Percentiles rank a stretch among this genome's conserved stretches.
Evolutionary conservation across 257 asterid genomes (phyloP).

Genomic region (Penstemon barbatus): DNA sequence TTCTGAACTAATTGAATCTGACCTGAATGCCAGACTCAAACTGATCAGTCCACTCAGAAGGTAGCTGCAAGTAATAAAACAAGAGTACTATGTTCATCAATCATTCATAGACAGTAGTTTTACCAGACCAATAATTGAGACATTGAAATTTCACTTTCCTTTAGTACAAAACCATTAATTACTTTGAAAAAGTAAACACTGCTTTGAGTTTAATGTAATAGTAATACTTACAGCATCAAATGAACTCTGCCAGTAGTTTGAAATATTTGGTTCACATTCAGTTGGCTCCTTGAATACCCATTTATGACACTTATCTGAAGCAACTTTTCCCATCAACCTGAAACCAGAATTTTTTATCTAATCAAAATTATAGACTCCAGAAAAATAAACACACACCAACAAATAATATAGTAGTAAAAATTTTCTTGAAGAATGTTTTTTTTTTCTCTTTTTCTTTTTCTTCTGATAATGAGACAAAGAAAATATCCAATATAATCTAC

Average conservation of each 20-base stretch:
- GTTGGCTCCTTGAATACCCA: conserved; percentile 99
- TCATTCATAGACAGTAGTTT: conserved; percentile 37
- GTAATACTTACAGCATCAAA: conserved; percentile 94
- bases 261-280: conserved; percentile 89
- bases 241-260: conserved; percentile 99
- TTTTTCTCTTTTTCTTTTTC: too few relatives aligned
- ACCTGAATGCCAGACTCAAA: conserved; percentile 99
- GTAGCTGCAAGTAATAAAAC: conserved; percentile 69
- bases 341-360: conserved; percentile 44
- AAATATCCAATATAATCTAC: conserved; percentile 36
- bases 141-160: conserved; percentile 36
- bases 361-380: conserved; percentile 28
- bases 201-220: neutral
- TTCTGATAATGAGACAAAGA: conserved; percentile 32
- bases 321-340: conserved; percentile 99
- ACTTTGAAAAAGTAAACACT: conserved; percentile 14
- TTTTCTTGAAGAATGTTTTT: neutral
- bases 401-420: conserved; percentile 5
- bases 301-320: conserved; percentile 99
- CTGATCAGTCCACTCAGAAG: conserved; percentile 97
- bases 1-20: conserved; percentile 20
- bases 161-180: conserved; percentile 22
- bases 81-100: conserved; percentile 27
- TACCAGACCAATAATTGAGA: conserved; percentile 45
- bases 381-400: conserved; percentile 25